These are phyloP conservation scores for Emericellopsis cladophorae DNA, from an alignment of 2,329 filamentous ascomycete genomes.

Conservation along the genomic window DNA sequence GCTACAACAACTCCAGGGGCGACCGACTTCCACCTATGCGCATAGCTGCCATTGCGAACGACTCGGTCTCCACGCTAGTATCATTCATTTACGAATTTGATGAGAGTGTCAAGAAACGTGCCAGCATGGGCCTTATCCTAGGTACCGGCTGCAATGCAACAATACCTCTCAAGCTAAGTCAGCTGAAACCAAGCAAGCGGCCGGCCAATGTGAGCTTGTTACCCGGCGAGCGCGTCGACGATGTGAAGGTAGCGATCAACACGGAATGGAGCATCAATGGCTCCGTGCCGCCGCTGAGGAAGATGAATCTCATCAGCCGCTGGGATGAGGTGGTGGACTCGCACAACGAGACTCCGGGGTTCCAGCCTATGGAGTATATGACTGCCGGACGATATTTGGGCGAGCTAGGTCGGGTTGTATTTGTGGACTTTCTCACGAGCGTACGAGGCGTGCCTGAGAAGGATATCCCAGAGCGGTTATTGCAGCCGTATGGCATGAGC, in stretches of 20 bases:
- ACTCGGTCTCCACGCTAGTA: conserved; percentile 67
- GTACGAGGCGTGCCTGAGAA: conserved; percentile 23
- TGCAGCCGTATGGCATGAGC: conserved; percentile 48
- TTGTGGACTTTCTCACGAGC: conserved; percentile 49
- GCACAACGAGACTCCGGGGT: conserved; percentile 57
- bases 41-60: conserved; percentile 69
- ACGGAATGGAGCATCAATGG: conserved; percentile 79
- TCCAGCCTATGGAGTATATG: conserved; percentile 79
- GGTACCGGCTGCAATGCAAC: conserved; percentile 76
- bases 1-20: conserved; percentile 39
- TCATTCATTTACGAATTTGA: conserved; percentile 64
- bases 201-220: conserved; percentile 34
- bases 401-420: conserved; percentile 59
- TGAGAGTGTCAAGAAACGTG: conserved; percentile 43
- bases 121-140: conserved; percentile 69
- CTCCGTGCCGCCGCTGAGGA: conserved; percentile 52
- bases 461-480: conserved; percentile 40
- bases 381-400: conserved; percentile 68
- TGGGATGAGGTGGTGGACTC: conserved; percentile 61
- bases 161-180: conserved; percentile 52
- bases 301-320: conserved; percentile 49
- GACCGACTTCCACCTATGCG: conserved; percentile 47
- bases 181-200: conserved; percentile 51
- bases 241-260: conserved; percentile 63
- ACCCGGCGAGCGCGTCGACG: conserved; percentile 27